Base-by-base conservation (phyloP, 2,329 filamentous ascomycete species). In the Diaporthe batatas region DNA sequence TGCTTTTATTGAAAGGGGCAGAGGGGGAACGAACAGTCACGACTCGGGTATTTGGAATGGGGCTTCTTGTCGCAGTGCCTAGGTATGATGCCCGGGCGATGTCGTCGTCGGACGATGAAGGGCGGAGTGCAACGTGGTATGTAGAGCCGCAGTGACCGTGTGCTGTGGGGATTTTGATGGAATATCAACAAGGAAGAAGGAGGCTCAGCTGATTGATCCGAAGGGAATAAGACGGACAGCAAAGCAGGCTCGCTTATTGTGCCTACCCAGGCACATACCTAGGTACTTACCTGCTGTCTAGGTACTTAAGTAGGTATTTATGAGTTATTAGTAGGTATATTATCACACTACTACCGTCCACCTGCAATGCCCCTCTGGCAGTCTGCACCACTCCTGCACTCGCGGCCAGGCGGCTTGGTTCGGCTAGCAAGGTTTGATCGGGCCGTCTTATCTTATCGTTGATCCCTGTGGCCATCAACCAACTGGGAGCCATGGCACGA, bases 391-490 rank as follows among this genome's bases (percentile, higher is more conserved):
- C 54, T 42, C 42, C n/a, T n/a, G n/a, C n/a, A n/a, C n/a, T n/a
- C n/a, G n/a, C n/a, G n/a, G n/a, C n/a, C n/a, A n/a, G n/a, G 2
- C 36, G 59, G 59, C 59, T 65, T 29, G 29, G 10, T 65, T 51
- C 59, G 62, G 62, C 62, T 65, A 65, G 62, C 62, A 65, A 36
- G 62, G 59, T 65, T 23, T 65, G 59, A 65, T 49, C 42, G 59
- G 42, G 59, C 59, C 59, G 59, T 32, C 59, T 65, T 65, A 65
- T 65, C 62, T 65, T 65, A 65, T 65, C 62, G 44, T 7, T 11
- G 3, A 65, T 51, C 62, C 62, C 62, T 65, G 62, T 32, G 62
- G 36, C 2, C 21, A 49, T 49, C 59, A 16, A 12, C 62, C 29
- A 64, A 29, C 29, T 29, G 29, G 29, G 29, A 29, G 29, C 29